phyloP scores from a whole-genome alignment of 2,329 filamentous ascomycete genomes.

The Cordyceps fumosorosea region DNA sequence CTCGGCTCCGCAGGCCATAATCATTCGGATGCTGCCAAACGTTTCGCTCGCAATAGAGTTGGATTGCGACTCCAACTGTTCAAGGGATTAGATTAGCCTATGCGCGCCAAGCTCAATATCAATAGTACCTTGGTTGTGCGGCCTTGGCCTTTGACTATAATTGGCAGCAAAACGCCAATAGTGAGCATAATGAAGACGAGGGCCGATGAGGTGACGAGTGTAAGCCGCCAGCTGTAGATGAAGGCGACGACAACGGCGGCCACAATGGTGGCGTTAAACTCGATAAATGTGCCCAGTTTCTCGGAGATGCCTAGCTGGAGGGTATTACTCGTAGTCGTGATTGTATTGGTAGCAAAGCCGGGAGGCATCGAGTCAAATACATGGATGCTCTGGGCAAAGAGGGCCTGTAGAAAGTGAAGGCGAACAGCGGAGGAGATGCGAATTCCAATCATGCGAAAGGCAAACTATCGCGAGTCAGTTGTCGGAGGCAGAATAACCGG shows the following conservation, averaged over 20 bases:
- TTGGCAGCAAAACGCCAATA: conserved; percentile 43
- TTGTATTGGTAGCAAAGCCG: conserved; percentile 55
- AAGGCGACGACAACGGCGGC: conserved; percentile 50
- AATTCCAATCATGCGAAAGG: conserved; percentile 56
- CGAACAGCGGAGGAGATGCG: conserved; percentile 55
- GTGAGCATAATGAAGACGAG: conserved; percentile 49
- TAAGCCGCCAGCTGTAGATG: conserved; percentile 50
- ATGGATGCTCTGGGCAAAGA: conserved; percentile 60
- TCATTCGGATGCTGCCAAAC: conserved; percentile 53
- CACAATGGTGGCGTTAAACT: conserved; percentile 47
- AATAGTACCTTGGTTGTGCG: conserved; percentile 33
- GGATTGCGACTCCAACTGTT: conserved; percentile 47
- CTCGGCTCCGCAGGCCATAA: conserved; percentile 57
- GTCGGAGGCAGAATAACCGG: not conserved
- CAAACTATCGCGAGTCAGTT: conserved; percentile 35
- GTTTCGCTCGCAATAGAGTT: conserved; percentile 55
- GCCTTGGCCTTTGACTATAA: conserved; percentile 47
- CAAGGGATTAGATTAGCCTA: conserved; percentile 4
- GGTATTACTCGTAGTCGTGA: conserved; percentile 57
- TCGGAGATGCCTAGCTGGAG: conserved; percentile 61
- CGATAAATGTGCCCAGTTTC: conserved; percentile 53
- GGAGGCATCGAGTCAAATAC: conserved; percentile 60
- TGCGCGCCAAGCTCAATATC: not conserved
- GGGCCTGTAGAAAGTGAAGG: conserved; percentile 55
- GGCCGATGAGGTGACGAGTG: conserved; percentile 51